Evolutionary conservation across 2,329 filamentous ascomycete genomes (phyloP).

Genomic region (Exophiala sp.): DNA sequence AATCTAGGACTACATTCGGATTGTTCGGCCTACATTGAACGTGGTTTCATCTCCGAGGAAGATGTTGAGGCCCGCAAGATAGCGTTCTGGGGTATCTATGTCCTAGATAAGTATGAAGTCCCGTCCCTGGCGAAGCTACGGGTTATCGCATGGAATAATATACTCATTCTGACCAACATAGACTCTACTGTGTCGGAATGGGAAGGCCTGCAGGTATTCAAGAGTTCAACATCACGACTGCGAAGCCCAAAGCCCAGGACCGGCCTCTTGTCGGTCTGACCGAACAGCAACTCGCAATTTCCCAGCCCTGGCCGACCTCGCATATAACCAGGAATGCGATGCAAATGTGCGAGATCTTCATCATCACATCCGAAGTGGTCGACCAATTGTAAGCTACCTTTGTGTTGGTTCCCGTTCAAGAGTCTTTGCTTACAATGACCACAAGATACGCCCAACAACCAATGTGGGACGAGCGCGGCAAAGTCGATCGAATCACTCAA

Average conservation of each 20-base stretch:
- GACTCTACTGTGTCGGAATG: constrained; percentile 1
- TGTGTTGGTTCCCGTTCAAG: neutral
- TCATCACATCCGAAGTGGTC: constrained; percentile 2
- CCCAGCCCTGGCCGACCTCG: constrained; percentile 3
- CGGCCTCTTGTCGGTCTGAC: neutral
- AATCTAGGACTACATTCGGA: constrained; percentile 7
- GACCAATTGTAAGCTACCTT: constrained; percentile 1
- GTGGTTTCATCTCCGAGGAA: neutral
- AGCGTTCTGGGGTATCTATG: constrained; percentile 9
- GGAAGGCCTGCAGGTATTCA: constrained; percentile 1
- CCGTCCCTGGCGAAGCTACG: neutral
- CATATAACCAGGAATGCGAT: constrained; percentile 3
- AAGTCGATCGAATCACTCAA: neutral
- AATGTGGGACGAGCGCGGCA: neutral
- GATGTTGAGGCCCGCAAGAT: constrained; percentile 3
- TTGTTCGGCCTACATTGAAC: neutral
- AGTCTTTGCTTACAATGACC: neutral
- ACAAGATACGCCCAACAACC: neutral
- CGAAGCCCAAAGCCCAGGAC: constrained; percentile 4
- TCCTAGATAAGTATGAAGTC: constrained; percentile 10
- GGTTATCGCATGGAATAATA: neutral
- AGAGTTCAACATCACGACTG: constrained; percentile 3
- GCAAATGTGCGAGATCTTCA: constrained; percentile 5
- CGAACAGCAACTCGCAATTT: neutral
- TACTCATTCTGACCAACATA: neutral